These are phyloP conservation scores for Crithidia brevicula DNA, from an alignment of 208 protist species.

Conservation along the genomic window DNA sequence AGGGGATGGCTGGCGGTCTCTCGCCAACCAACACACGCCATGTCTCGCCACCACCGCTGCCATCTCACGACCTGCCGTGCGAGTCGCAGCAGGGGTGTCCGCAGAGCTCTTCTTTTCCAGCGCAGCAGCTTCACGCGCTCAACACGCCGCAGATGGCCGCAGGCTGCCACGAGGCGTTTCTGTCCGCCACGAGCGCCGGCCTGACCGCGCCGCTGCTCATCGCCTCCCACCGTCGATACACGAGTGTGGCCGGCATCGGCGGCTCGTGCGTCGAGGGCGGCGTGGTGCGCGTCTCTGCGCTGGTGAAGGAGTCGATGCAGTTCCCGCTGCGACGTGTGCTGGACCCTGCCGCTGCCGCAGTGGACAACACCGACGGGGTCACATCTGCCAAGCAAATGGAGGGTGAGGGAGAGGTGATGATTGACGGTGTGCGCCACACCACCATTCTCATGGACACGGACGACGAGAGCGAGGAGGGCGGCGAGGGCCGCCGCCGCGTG, in stretches of 20 bases:
- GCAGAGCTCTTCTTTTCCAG: too few relatives aligned
- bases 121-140: slow-evolving; percentile 9
- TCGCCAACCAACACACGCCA: background rate
- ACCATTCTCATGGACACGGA: slow-evolving; percentile 1
- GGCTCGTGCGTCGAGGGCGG: slow-evolving; percentile 62
- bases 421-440: background rate
- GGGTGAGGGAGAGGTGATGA: background rate
- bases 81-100: background rate
- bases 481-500: background rate
- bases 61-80: too few relatives aligned
- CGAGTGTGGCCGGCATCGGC: slow-evolving; percentile 60
- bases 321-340: slow-evolving; percentile 38
- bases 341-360: background rate
- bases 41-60: background rate
- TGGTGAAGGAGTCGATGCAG: slow-evolving; percentile 36
- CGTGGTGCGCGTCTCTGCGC: slow-evolving; percentile 51
- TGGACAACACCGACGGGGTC: background rate
- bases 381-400: background rate
- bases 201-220: slow-evolving; percentile 58
- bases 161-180: slow-evolving; percentile 37
- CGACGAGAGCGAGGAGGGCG: background rate
- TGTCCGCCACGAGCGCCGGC: slow-evolving; percentile 31
- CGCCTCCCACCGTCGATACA: slow-evolving; percentile 57
- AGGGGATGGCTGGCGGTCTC: background rate
- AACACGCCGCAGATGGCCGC: background rate